These are phyloP conservation scores for Ophiostoma piceae DNA, from an alignment of 2,329 filamentous ascomycete genomes.

Conservation along the genomic window DNA sequence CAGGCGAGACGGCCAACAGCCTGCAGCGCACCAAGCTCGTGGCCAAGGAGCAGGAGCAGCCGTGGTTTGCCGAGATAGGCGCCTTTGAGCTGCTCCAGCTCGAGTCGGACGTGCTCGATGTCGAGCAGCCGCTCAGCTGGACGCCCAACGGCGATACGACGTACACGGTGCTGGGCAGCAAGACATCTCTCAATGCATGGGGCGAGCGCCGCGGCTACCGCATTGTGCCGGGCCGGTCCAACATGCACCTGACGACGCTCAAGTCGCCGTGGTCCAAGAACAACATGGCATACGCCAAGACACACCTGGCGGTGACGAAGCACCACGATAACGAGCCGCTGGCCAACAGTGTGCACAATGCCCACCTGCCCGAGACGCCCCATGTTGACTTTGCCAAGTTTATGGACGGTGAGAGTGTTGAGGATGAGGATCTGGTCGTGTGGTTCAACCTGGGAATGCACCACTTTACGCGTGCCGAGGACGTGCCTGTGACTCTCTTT, in stretches of 20 bases:
- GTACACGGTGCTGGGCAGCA: slow-evolving; percentile 38
- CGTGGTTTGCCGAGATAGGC: slow-evolving; percentile 37
- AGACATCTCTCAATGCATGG: slow-evolving; percentile 36
- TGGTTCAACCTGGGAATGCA: slow-evolving; percentile 51
- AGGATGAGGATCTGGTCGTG: slow-evolving; percentile 40
- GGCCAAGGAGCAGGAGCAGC: slow-evolving; percentile 33
- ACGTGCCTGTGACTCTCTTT: slow-evolving; percentile 36
- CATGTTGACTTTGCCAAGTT: slow-evolving; percentile 42
- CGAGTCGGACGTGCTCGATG: slow-evolving; percentile 28
- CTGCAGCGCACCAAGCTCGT: slow-evolving; percentile 35
- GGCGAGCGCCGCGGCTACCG: slow-evolving; percentile 41
- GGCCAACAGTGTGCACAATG: slow-evolving; percentile 34
- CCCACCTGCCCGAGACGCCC: slow-evolving; percentile 34
- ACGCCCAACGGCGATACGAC: slow-evolving; percentile 37
- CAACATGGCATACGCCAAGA: slow-evolving; percentile 28
- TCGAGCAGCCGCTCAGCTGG: slow-evolving; percentile 34
- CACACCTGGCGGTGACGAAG: slow-evolving; percentile 38
- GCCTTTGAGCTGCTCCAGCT: slow-evolving; percentile 35
- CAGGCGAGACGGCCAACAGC: slow-evolving; percentile 34
- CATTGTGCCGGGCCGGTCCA: slow-evolving; percentile 36
- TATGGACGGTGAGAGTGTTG: slow-evolving; percentile 41
- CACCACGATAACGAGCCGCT: slow-evolving; percentile 45
- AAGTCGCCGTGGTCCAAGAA: slow-evolving; percentile 34
- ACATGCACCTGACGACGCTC: slow-evolving; percentile 36
- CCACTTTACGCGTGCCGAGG: slow-evolving; percentile 42